Evolutionary conservation across 1,139 yeast genomes (phyloP).

Genomic region (Yamadazyma blattariae): DNA sequence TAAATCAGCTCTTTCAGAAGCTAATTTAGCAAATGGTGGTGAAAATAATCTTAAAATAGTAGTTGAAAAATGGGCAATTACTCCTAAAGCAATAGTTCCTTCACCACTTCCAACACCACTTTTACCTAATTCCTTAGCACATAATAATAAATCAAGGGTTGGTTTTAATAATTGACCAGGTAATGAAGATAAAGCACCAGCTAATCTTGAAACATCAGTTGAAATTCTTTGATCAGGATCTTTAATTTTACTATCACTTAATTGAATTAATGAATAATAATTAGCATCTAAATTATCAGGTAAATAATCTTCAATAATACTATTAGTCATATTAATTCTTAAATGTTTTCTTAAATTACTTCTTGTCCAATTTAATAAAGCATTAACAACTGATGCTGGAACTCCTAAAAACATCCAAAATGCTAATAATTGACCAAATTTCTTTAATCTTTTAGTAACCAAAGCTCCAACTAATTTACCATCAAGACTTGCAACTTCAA

Average conservation of each 20-base stretch:
- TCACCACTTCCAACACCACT: constrained; percentile 82
- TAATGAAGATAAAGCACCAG: constrained; percentile 67
- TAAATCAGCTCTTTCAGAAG: constrained; percentile 72
- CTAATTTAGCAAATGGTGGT: constrained; percentile 86
- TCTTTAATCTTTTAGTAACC: constrained; percentile 65
- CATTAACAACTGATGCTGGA: constrained; percentile 82
- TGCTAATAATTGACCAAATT: constrained; percentile 60
- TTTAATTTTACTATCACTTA: constrained; percentile 52
- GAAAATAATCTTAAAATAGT: constrained; percentile 70
- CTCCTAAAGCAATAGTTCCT: constrained; percentile 78
- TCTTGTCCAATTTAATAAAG: constrained; percentile 70
- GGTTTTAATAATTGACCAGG: constrained; percentile 92
- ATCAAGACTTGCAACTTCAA: constrained; percentile 83
- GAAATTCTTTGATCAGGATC: constrained; percentile 86
- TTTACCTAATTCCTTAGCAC: constrained; percentile 76
- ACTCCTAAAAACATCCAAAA: constrained; percentile 85
- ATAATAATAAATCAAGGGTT: constrained; percentile 71
- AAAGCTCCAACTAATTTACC: constrained; percentile 83
- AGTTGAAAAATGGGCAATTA: constrained; percentile 80
- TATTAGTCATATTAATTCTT: constrained; percentile 62
- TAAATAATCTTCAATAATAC: constrained; percentile 64
- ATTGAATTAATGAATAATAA: constrained; percentile 48
- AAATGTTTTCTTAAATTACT: constrained; percentile 64
- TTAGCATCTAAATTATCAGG: constrained; percentile 56
- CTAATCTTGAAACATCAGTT: constrained; percentile 73